Percentiles rank a stretch among this genome's conserved stretches.
Conservation (phyloP, 2,329 filamentous ascomycete genomes). For the Incumbomyces delicatus region DNA sequence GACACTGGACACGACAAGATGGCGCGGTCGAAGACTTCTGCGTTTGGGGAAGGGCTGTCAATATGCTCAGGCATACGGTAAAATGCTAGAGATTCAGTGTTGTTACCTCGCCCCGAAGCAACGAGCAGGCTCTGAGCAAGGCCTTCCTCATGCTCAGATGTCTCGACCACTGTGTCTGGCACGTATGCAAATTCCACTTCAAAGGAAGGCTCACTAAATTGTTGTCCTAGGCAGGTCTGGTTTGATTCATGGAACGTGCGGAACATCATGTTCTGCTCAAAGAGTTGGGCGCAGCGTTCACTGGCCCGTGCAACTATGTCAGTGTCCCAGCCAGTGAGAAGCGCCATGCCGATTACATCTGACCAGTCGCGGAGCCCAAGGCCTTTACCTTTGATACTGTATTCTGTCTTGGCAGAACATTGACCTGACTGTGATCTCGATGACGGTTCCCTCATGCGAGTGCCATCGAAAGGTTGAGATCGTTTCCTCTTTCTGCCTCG, state of each 20-base stretch:
- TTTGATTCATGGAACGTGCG: slow-evolving; percentile 41
- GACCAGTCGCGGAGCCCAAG: slow-evolving; percentile 63
- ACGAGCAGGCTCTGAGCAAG: background rate
- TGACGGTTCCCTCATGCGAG: background rate
- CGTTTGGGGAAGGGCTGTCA: background rate
- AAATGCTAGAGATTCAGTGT: background rate
- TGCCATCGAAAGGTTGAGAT: background rate
- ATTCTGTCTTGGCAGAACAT: background rate
- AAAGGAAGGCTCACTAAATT: background rate
- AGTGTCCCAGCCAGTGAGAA: slow-evolving; percentile 59
- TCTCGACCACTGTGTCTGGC: background rate
- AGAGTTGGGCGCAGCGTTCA: slow-evolving; percentile 64
- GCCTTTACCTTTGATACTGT: slow-evolving; percentile 6
- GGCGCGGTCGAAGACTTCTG: background rate
- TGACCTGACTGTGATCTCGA: background rate
- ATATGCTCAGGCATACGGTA: too few relatives aligned
- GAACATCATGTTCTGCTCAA: slow-evolving; percentile 61
- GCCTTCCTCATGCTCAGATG: background rate
- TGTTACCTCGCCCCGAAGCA: background rate
- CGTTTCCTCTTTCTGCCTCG: slow-evolving; percentile 3
- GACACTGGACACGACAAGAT: slow-evolving; percentile 16
- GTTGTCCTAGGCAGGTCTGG: background rate
- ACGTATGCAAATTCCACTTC: slow-evolving; percentile 3
- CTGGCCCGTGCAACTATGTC: slow-evolving; percentile 58
- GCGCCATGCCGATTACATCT: slow-evolving; percentile 69